Base-by-base conservation (phyloP, 2,329 filamentous ascomycete genomes). In the Chrysosporium queenslandicum region DNA sequence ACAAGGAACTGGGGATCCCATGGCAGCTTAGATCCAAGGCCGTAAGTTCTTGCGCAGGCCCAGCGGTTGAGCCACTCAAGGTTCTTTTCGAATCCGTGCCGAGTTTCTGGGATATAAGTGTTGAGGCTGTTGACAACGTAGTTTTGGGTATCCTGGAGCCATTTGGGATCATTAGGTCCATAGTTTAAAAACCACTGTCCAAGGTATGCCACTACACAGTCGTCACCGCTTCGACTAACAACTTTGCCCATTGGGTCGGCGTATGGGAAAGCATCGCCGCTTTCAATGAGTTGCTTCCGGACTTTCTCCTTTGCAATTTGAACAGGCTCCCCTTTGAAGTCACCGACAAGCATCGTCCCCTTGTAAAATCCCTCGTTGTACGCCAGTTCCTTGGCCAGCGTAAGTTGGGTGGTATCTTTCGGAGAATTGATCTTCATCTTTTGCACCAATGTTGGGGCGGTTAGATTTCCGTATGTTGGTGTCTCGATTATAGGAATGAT, bases 101-200 rank as follows among this genome's bases (percentile, higher is more conserved):
- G 85, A 46, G 87, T 84, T 65, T 90, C 86, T 29, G 74, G 67
- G n/a, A 77, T 81, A 72, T 86, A 97, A 6, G 86, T 87, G 69
- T 96, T 86, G 56, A 96, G 73, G 53, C 76, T 78, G 63, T 83
- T 81, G 51, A 80, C 78, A 43, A 94, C 81, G 65, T 86, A 83
- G 59, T 83, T 77, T 50, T 90, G 74, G 12, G 86, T 87, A 40
- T 79, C 76, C 57, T 86, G 73, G 64, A 86, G 86, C 92, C 92
- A 97, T 46, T 83, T 78, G 40, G 73, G 71, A 60, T 83, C 80
- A 56, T 87, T 87, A 71, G 90, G 86, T 56, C 92, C 92, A 64
- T 98, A 98, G 71, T 96, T 91, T 62, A 98, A 76, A 72, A 94
- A 98, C 90, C 92, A 98, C 71, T 98, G 92, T 62, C 96, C 91